These are phyloP conservation scores for Darksidea phi DNA, from an alignment of 495 filamentous ascomycete species.

Conservation along the genomic window DNA sequence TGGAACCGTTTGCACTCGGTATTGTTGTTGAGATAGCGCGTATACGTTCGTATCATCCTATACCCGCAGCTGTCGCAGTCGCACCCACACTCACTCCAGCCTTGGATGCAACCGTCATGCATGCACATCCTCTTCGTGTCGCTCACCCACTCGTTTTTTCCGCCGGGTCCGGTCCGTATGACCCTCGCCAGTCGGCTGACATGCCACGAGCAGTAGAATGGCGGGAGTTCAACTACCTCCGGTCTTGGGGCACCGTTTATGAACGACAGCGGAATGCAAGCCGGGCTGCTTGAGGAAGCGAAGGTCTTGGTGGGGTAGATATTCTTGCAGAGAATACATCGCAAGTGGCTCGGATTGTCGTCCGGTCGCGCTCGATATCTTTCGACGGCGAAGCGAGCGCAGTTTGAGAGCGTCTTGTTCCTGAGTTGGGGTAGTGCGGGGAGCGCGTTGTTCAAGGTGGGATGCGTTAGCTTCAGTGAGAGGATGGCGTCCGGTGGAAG, in stretches of 20 bases:
- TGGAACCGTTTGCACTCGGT: conserved; percentile 18
- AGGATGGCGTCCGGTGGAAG: conserved; percentile 27
- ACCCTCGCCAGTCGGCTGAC: conserved; percentile 22
- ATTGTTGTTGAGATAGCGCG: conserved; percentile 30
- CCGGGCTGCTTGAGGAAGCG: conserved; percentile 21
- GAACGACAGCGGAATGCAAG: conserved; percentile 11
- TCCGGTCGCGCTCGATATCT: conserved; percentile 14
- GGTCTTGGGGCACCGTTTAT: not conserved
- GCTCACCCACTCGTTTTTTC: conserved; percentile 32
- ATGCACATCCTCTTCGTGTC: conserved; percentile 28
- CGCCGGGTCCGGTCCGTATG: conserved; percentile 5
- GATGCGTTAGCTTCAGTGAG: conserved; percentile 24
- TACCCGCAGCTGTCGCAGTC: conserved; percentile 31
- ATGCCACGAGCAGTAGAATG: conserved; percentile 21
- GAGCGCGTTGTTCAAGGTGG: conserved; percentile 6
- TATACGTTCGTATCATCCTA: conserved; percentile 25
- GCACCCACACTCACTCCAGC: conserved; percentile 27
- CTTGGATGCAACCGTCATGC: conserved; percentile 32
- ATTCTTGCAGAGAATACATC: conserved; percentile 34
- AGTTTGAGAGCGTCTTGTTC: not conserved
- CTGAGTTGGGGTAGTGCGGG: not conserved
- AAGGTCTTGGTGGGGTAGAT: conserved; percentile 22
- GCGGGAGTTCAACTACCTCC: conserved; percentile 18
- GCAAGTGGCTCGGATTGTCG: conserved; percentile 5
- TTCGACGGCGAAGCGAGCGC: conserved; percentile 26